These are phyloP conservation scores for Tolypocladium amazonense DNA, from an alignment of 2,329 filamentous ascomycete species.

Conservation along the genomic window DNA sequence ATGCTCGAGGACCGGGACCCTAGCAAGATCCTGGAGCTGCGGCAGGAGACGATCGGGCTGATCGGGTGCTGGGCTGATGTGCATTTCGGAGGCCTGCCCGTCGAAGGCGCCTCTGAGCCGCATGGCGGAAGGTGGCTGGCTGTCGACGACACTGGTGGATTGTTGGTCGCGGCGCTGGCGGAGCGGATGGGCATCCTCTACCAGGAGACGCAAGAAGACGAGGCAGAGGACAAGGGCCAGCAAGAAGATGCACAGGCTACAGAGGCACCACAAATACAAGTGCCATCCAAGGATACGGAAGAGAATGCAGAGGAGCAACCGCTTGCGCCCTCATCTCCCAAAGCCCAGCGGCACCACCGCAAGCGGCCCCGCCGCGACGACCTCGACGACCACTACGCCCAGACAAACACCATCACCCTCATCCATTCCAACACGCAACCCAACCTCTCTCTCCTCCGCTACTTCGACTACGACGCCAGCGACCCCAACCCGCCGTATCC, in stretches of 20 bases:
- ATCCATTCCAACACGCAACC: constrained; percentile 76
- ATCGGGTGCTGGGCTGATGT: constrained; percentile 86
- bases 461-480: constrained; percentile 74
- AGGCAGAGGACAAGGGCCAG: background rate
- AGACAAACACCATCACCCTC: constrained; percentile 67
- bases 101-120: constrained; percentile 12
- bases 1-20: constrained; percentile 73
- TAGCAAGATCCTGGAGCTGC: constrained; percentile 70
- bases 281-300: background rate
- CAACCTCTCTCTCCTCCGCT: constrained; percentile 77
- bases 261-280: background rate
- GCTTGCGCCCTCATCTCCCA: constrained; percentile 6
- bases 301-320: background rate
- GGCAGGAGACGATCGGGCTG: constrained; percentile 73
- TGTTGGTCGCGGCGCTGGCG: constrained; percentile 73
- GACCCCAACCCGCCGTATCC: constrained; percentile 46
- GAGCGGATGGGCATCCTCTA: constrained; percentile 81
- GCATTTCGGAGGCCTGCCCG: constrained; percentile 42
- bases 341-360: constrained; percentile 13
- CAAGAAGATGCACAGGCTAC: background rate
- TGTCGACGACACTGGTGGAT: constrained; percentile 76
- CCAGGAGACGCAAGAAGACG: constrained; percentile 18
- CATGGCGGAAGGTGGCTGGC: constrained; percentile 58
- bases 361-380: constrained; percentile 29
- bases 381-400: constrained; percentile 54